A percentile compares a stretch with the other conserved stretches of the same genome.
Conservation (phyloP, 352 stramenopile genomes). For the Phytopythium vexans region DNA sequence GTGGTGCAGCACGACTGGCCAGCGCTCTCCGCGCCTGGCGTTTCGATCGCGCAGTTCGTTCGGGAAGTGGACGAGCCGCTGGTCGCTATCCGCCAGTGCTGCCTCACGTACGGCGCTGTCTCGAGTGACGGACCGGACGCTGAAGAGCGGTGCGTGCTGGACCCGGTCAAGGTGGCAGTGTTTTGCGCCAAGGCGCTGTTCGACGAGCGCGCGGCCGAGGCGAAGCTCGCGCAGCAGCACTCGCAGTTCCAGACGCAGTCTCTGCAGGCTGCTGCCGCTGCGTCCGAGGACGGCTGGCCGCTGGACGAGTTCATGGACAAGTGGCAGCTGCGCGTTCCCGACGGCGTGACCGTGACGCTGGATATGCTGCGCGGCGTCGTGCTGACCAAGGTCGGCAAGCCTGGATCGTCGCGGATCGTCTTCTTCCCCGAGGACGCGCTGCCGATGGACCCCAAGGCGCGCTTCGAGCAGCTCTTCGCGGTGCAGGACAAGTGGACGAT, state of each 20-base stretch:
- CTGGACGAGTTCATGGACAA: slow-evolving; percentile 78
- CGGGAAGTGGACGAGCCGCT: slow-evolving; percentile 25
- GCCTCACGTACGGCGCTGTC: slow-evolving; percentile 54
- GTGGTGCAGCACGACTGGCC: slow-evolving; percentile 75
- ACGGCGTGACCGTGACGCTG: slow-evolving; percentile 50
- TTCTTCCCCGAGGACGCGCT: slow-evolving; percentile 69
- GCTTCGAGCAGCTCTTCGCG: slow-evolving; percentile 76
- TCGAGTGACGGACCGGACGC: slow-evolving; percentile 1
- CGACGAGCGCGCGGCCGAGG: slow-evolving; percentile 46
- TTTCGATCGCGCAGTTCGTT: slow-evolving; percentile 42
- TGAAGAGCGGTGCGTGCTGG: slow-evolving; percentile 42
- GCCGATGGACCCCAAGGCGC: slow-evolving; percentile 67
- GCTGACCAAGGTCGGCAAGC: slow-evolving; percentile 16
- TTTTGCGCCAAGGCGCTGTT: slow-evolving; percentile 77
- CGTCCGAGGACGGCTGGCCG: slow-evolving; percentile 23
- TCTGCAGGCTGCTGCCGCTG: slow-evolving; percentile 10
- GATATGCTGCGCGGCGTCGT: slow-evolving; percentile 69
- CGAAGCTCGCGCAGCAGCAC: slow-evolving; percentile 18
- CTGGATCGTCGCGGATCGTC: slow-evolving; percentile 22
- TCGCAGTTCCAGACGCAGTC: slow-evolving; percentile 23
- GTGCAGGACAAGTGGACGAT: slow-evolving; percentile 85
- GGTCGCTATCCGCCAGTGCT: slow-evolving; percentile 67
- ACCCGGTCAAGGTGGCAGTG: slow-evolving; percentile 58
- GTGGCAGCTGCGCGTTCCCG: slow-evolving; percentile 72
- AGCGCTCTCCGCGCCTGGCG: slow-evolving; percentile 31